These are phyloP conservation scores for Botryotinia narcissicola DNA, from an alignment of 2,329 filamentous ascomycete genomes.

Conservation along the genomic window DNA sequence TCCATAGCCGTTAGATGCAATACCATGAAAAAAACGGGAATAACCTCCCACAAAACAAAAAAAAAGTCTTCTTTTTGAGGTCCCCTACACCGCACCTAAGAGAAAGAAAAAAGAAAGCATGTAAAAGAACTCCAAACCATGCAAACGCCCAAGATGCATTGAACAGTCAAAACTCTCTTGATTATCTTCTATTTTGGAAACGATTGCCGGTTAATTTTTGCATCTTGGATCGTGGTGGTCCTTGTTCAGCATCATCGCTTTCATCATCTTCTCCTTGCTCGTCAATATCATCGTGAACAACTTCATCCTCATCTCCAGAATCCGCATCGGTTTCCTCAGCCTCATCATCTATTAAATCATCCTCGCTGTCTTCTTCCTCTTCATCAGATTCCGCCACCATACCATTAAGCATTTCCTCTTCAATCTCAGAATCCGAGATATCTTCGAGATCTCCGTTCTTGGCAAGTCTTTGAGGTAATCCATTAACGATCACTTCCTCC, in stretches of 20 bases:
- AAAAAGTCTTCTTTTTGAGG: slow-evolving; percentile 6
- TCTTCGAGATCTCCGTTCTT: slow-evolving; percentile 30
- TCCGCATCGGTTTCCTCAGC: slow-evolving; percentile 46
- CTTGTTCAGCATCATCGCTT: slow-evolving; percentile 42
- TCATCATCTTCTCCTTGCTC: slow-evolving; percentile 44
- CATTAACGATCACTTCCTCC: slow-evolving; percentile 44
- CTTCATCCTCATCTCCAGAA: slow-evolving; percentile 44
- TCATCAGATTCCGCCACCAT: slow-evolving; percentile 49
- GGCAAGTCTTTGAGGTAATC: slow-evolving; percentile 39
- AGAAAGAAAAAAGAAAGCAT: background rate
- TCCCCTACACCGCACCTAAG: background rate
- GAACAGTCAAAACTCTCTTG: slow-evolving; percentile 2
- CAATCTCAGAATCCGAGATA: slow-evolving; percentile 35
- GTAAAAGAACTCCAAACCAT: slow-evolving; percentile 33
- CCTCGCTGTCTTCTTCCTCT: slow-evolving; percentile 44
- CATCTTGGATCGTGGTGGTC: slow-evolving; percentile 35
- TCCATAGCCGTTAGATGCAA: background rate
- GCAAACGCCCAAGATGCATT: slow-evolving; percentile 25
- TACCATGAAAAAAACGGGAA: background rate
- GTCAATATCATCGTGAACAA: slow-evolving; percentile 46
- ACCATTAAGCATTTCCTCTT: slow-evolving; percentile 43
- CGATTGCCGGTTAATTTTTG: slow-evolving; percentile 26
- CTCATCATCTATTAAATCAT: slow-evolving; percentile 50
- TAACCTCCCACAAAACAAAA: background rate
- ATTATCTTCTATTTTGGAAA: slow-evolving; percentile 25